A percentile compares a stretch with the other conserved stretches of the same genome.
Evolutionary conservation across 1,284 basidiomycete species (phyloP).

Genomic region (Tilletia walkeri): DNA sequence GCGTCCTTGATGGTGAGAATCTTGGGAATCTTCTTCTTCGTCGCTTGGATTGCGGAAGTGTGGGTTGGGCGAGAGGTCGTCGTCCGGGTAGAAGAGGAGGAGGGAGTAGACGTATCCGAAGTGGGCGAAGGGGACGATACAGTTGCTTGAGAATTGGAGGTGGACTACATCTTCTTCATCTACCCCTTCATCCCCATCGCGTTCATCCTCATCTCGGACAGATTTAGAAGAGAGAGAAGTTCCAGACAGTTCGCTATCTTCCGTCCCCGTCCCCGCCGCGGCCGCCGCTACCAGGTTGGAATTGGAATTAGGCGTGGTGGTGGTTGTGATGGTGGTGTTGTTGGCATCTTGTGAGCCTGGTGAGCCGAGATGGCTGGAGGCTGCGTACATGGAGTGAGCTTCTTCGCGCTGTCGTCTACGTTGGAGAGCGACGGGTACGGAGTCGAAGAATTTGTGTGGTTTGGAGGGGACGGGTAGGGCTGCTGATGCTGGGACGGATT

Average conservation of each 20-base stretch:
- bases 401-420: constrained; percentile 11
- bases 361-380: neutral
- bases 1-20: neutral
- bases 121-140: constrained; percentile 70
- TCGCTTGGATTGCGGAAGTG: neutral
- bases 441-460: constrained; percentile 54
- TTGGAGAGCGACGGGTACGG: constrained; percentile 21
- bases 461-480: neutral
- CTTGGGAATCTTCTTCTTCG: constrained; percentile 38
- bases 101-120: constrained; percentile 92
- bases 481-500: neutral
- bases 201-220: neutral
- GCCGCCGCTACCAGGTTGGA: neutral
- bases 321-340: neutral
- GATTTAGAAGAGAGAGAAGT: neutral
- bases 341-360: neutral
- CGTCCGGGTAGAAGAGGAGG: constrained; percentile 60
- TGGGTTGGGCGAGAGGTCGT: constrained; percentile 32
- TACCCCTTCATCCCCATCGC: neutral
- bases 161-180: constrained; percentile 11
- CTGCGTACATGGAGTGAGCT: constrained; percentile 9
- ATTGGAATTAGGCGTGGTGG: no score
- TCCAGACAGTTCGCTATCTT: neutral
- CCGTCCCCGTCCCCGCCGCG: neutral
- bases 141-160: constrained; percentile 18